Evolutionary conservation across 2,329 filamentous ascomycete species (phyloP).

Genomic region (Tolypocladium inflatum): DNA sequence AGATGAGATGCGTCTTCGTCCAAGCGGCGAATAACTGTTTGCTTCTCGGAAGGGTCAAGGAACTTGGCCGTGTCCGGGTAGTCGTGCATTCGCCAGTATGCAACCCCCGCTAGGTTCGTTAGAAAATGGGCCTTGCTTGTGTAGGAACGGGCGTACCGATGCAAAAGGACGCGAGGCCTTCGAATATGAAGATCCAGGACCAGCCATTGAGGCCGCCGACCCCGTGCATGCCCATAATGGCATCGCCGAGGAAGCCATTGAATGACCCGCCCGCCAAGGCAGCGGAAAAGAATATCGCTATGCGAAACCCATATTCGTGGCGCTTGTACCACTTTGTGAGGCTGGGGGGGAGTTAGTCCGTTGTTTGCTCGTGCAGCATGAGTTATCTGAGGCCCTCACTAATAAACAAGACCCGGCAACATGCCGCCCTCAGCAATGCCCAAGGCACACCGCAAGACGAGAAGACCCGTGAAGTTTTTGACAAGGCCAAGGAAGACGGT

Average conservation of each 20-base stretch:
- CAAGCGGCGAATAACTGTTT: conserved; percentile 32
- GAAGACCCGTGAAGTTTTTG: conserved; percentile 36
- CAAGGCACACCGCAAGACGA: conserved; percentile 36
- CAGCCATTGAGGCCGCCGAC: conserved; percentile 48
- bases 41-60: conserved; percentile 31
- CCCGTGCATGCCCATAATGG: conserved; percentile 48
- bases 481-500: conserved; percentile 43
- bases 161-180: conserved; percentile 40
- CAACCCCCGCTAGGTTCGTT: conserved; percentile 29
- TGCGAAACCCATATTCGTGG: conserved; percentile 50
- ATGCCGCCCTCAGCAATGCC: conserved; percentile 46
- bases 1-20: conserved; percentile 32
- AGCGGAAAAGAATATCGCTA: conserved; percentile 49
- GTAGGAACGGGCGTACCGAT: conserved; percentile 18
- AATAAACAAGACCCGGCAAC: conserved; percentile 54
- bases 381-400: conserved; percentile 16
- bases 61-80: conserved; percentile 45
- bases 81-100: conserved; percentile 46
- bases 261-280: conserved; percentile 53
- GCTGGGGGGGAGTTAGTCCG: conserved; percentile 10
- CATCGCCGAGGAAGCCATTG: conserved; percentile 50
- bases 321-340: conserved; percentile 51
- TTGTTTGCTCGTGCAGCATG: not conserved
- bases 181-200: conserved; percentile 74
- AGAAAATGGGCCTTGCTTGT: not conserved